Evolutionary conservation across 1,284 basidiomycete species (phyloP).

Genomic region (Exobasidium cylindrosporum): DNA sequence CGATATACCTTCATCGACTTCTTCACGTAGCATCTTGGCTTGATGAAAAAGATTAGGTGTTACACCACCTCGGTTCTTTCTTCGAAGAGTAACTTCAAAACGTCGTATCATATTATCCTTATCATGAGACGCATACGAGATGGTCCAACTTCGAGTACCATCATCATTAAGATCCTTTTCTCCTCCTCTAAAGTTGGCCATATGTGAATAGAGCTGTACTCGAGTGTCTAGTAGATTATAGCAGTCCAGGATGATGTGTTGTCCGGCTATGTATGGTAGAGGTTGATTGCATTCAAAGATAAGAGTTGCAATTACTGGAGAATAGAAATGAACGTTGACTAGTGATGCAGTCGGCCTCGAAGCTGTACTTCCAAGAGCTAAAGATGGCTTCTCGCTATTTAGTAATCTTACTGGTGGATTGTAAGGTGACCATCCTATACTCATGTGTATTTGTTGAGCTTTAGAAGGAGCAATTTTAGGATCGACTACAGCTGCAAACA

Average conservation of each 20-base stretch:
- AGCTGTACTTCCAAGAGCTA: background rate
- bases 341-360: constrained; percentile 5
- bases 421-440: constrained; percentile 18
- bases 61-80: constrained; percentile 15
- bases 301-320: constrained; percentile 15
- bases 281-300: background rate
- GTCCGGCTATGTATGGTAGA: constrained; percentile 10
- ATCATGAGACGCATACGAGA: background rate
- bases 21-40: background rate
- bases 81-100: constrained; percentile 12
- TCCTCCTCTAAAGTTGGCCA: constrained; percentile 17
- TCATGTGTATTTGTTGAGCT: background rate
- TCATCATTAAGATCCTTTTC: constrained; percentile 24
- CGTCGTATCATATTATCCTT: background rate
- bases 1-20: background rate
- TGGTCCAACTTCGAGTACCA: constrained; percentile 21
- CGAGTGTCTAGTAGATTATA: constrained; percentile 16
- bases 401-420: constrained; percentile 17
- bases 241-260: constrained; percentile 19
- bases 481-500: constrained; percentile 1
- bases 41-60: constrained; percentile 17
- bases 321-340: constrained; percentile 10
- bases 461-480: background rate
- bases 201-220: constrained; percentile 16
- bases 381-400: background rate